Evolutionary conservation across 345 rosid genomes (phyloP).

Genomic region (Angophora floribunda): DNA sequence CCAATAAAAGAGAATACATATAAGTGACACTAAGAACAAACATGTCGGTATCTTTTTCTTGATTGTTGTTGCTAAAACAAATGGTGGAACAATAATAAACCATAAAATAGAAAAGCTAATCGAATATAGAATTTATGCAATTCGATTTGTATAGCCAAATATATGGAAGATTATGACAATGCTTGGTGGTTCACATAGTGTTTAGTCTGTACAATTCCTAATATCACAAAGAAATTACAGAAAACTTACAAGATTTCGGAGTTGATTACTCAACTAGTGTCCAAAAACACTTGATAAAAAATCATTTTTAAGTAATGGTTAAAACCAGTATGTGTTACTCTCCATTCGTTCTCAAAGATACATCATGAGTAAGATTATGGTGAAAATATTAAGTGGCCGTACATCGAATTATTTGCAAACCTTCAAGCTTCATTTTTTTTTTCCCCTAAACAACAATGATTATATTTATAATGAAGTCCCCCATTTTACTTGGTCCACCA

Average conservation of each 20-base stretch:
- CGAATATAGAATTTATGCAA: too few species aligned
- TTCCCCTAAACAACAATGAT: not conserved
- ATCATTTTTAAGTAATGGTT: too few species aligned
- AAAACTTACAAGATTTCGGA: too few species aligned
- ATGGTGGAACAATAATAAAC: not conserved
- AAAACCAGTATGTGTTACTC: too few species aligned
- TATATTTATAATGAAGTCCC: not conserved
- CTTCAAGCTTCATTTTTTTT: not conserved
- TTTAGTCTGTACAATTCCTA: not conserved
- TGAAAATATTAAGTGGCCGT: not conserved
- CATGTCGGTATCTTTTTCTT: not conserved
- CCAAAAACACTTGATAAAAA: not conserved
- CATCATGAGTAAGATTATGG: not conserved
- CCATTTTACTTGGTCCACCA: not conserved
- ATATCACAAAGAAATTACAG: too few species aligned
- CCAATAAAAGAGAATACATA: not conserved
- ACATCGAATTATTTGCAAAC: not conserved
- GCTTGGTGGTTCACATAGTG: accelerated
- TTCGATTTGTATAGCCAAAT: too few species aligned
- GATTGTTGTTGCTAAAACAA: not conserved
- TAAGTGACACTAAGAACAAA: not conserved
- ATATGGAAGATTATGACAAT: not conserved
- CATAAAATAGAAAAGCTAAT: too few species aligned
- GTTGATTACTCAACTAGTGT: not conserved
- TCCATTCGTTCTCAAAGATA: too few species aligned